Conservation (phyloP, 106 monocot species). For the Allium fistulosum region DNA sequence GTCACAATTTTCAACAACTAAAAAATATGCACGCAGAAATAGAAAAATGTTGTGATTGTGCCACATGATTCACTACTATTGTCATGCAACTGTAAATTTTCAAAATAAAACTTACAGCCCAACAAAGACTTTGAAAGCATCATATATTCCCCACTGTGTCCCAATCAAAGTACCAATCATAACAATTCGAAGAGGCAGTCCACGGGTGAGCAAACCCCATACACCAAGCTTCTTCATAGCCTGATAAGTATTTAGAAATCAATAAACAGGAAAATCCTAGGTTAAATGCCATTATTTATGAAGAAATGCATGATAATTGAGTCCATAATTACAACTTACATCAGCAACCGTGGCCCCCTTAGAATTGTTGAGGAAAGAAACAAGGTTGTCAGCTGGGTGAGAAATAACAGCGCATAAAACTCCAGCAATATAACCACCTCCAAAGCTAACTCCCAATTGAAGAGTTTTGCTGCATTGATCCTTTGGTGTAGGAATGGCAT, state of each 20-base stretch:
- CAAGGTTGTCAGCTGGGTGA: constrained; percentile 78
- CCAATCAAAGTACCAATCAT: constrained; percentile 79
- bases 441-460: constrained; percentile 72
- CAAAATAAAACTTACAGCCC: constrained; percentile 42
- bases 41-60: too few species aligned
- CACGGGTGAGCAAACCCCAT: constrained; percentile 67
- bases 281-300: too few species aligned
- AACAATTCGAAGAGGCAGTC: constrained; percentile 65
- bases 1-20: too few species aligned
- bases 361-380: constrained; percentile 77
- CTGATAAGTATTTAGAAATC: constrained; percentile 10
- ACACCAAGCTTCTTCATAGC: constrained; percentile 64
- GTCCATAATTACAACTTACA: constrained; percentile 19
- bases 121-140: constrained; percentile 73
- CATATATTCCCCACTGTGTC: constrained; percentile 73
- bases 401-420: constrained; percentile 65
- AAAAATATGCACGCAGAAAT: too few species aligned
- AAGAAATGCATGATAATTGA: neutral
- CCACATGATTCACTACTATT: too few species aligned
- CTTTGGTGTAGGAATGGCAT: constrained; percentile 65
- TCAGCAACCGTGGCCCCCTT: constrained; percentile 72
- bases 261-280: too few species aligned
- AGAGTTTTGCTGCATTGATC: constrained; percentile 65
- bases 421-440: constrained; percentile 72
- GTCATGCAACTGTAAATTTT: too few species aligned